Base-by-base conservation (phyloP, 2,329 filamentous ascomycete genomes). In the Bipolaris cookei region DNA sequence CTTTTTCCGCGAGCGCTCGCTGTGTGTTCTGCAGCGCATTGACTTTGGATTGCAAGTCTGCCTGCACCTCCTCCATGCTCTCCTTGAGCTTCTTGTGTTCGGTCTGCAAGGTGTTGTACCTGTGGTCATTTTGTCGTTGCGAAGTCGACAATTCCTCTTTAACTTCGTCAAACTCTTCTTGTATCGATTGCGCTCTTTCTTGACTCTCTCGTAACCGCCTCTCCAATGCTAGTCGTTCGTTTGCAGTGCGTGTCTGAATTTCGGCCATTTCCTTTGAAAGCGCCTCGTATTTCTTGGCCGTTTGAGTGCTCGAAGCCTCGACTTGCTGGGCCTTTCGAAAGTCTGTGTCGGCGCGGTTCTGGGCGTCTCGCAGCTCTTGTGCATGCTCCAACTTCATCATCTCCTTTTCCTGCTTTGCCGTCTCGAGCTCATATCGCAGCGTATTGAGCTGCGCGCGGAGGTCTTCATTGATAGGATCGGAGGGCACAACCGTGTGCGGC, bases 381-480 rank as follows among this genome's bases (percentile, higher is more conserved):
- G 92, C 89, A 66, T 95, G 90, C 60, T 91, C 88, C 14, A 97
- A 82, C 8, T 87, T 83, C 45, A 88, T 82, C 68, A 97, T 85
- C 56, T 96, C 92, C 66, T 90, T 89, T 71, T 98, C 94, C 66
- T 97, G 91, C 68, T 94, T 93, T 51, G 91, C 81, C 16, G 90
- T 94, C 69, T 92, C 90, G 64, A 97, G 83, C 56, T 94, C 91
- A 78, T 97, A 99, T 60, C 88, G 89, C 48, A 97, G 81, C 0
- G 92, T 91, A 60, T 93, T 95, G 39, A 98, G 82, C 76, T 97
- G 92, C 1, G 94, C 91, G 71, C 94, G 93, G 23, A 98, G 83
- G 63, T 93, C 89, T 70, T 98, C 93, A 58, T 86, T 88, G 65
- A 75, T 72, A 62, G 75, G 70, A 54, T 81, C 79, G 25, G 77